Percentiles rank a stretch among this genome's conserved stretches.
phyloP scores from a whole-genome alignment of 805 yeast genomes.

The Barnettozyma sp. region DNA sequence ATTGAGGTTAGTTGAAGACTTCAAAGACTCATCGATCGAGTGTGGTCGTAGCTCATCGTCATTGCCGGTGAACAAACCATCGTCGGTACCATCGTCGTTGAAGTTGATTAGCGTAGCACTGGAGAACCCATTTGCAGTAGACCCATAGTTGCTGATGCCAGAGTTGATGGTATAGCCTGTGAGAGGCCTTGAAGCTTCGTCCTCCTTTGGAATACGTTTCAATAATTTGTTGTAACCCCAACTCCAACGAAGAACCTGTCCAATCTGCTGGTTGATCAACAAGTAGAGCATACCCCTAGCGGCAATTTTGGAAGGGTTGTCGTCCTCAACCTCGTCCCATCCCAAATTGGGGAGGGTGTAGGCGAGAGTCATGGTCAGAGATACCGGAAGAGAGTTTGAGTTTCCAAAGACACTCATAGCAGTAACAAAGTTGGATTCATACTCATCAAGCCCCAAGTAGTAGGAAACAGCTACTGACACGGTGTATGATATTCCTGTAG shows the following conservation, averaged over 20 bases:
- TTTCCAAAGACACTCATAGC: conserved; percentile 98
- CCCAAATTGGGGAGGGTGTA: conserved; percentile 67
- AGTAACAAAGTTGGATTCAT: conserved; percentile 85
- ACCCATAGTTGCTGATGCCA: conserved; percentile 2
- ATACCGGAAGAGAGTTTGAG: conserved; percentile 90
- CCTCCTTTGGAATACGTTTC: conserved; percentile 31
- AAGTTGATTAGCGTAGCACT: conserved; percentile 1
- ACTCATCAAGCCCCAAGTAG: conserved; percentile 51
- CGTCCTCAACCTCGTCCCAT: conserved; percentile 69
- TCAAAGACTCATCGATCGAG: neutral
- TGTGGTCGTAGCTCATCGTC: neutral
- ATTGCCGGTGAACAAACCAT: too few relatives aligned
- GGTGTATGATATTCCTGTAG: conserved; percentile 67
- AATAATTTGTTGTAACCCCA: conserved; percentile 77
- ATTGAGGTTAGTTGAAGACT: conserved; percentile 5
- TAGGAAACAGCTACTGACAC: conserved; percentile 54
- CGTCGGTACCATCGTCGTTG: neutral
- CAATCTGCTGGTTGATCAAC: conserved; percentile 73
- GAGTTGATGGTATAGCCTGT: neutral
- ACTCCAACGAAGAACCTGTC: conserved; percentile 78
- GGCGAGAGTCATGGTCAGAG: conserved; percentile 73
- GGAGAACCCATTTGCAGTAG: conserved; percentile 2
- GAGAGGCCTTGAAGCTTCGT: too few relatives aligned
- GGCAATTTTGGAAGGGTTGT: conserved; percentile 62
- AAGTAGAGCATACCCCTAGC: conserved; percentile 71